phyloP scores from a whole-genome alignment of 768 basidiomycete species.

The Mycena galericulata region DNA sequence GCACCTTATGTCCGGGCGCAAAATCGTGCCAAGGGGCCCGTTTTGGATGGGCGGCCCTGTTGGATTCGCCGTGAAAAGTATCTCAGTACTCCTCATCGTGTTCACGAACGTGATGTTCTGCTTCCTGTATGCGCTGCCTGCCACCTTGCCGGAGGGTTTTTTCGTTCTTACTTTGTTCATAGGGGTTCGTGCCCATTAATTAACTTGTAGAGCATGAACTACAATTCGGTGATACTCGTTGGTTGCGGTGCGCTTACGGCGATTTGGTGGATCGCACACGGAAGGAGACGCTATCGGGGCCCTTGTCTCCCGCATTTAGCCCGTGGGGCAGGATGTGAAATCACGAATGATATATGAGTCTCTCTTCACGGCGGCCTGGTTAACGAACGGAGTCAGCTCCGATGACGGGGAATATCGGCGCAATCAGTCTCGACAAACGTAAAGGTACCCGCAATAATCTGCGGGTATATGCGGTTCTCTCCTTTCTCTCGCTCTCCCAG shows the following conservation, averaged over 20 bases:
- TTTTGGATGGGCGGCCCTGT: conserved; percentile 31
- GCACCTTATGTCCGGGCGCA: conserved; percentile 28
- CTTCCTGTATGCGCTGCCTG: conserved; percentile 32
- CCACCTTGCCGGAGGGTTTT: conserved; percentile 16
- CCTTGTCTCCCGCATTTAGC: conserved; percentile 23
- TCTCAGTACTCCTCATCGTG: conserved; percentile 28
- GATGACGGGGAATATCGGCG: too few relatives aligned
- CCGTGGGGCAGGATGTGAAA: conserved; percentile 11
- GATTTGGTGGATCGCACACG: conserved; percentile 31
- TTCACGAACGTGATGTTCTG: conserved; percentile 31
- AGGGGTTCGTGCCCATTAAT: not conserved
- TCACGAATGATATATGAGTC: conserved; percentile 16
- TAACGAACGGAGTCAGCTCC: too few relatives aligned
- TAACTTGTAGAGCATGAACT: conserved; percentile 21
- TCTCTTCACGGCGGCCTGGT: too few relatives aligned
- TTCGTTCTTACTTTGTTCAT: too few relatives aligned
- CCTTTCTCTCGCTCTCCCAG: too few relatives aligned
- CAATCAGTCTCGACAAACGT: too few relatives aligned
- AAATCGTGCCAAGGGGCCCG: conserved; percentile 24
- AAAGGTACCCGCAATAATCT: too few relatives aligned
- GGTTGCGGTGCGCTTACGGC: conserved; percentile 21
- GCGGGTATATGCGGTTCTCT: too few relatives aligned
- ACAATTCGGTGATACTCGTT: conserved; percentile 30
- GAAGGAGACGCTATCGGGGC: conserved; percentile 25
- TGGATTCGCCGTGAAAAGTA: conserved; percentile 21